Percentiles rank a stretch among this genome's conserved stretches.
These are phyloP conservation scores for Fusarium nanum DNA, from an alignment of 2,329 filamentous ascomycete species.

Conservation along the genomic window DNA sequence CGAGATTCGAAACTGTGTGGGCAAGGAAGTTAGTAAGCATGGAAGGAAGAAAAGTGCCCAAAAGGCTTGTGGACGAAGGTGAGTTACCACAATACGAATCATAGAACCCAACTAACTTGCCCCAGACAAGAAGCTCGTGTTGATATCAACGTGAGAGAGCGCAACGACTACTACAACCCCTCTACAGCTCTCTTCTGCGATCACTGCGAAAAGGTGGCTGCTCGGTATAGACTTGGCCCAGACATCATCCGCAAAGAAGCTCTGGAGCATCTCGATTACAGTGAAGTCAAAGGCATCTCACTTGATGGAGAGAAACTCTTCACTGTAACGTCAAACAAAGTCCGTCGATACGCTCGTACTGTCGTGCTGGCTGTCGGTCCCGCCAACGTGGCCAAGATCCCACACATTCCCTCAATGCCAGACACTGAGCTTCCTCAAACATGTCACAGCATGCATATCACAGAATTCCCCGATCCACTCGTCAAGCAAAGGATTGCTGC, in stretches of 20 bases:
- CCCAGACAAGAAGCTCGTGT: slow-evolving; percentile 58
- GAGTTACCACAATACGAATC: slow-evolving; percentile 24
- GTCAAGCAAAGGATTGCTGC: slow-evolving; percentile 65
- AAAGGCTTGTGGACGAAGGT: slow-evolving; percentile 57
- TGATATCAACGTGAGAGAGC: slow-evolving; percentile 73
- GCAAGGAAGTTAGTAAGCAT: slow-evolving; percentile 84
- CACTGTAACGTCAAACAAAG: slow-evolving; percentile 68
- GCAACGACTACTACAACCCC: slow-evolving; percentile 76
- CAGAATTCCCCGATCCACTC: slow-evolving; percentile 65
- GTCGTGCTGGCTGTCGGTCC: slow-evolving; percentile 79
- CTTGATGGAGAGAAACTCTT: slow-evolving; percentile 69
- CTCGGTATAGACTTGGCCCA: slow-evolving; percentile 61
- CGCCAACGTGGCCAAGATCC: slow-evolving; percentile 68
- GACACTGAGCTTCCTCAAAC: slow-evolving; percentile 53
- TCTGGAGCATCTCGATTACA: slow-evolving; percentile 71
- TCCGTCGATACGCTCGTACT: slow-evolving; percentile 66
- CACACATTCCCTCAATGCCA: slow-evolving; percentile 52
- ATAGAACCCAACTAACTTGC: not conserved
- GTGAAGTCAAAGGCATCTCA: slow-evolving; percentile 58
- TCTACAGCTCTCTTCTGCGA: slow-evolving; percentile 70
- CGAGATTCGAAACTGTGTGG: slow-evolving; percentile 79
- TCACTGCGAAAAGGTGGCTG: slow-evolving; percentile 68
- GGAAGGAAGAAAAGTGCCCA: slow-evolving; percentile 70
- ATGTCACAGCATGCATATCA: slow-evolving; percentile 74
- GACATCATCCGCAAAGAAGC: slow-evolving; percentile 70